Evolutionary conservation across 2,329 filamentous ascomycete genomes (phyloP).

Genomic region (Aspergillus persii): DNA sequence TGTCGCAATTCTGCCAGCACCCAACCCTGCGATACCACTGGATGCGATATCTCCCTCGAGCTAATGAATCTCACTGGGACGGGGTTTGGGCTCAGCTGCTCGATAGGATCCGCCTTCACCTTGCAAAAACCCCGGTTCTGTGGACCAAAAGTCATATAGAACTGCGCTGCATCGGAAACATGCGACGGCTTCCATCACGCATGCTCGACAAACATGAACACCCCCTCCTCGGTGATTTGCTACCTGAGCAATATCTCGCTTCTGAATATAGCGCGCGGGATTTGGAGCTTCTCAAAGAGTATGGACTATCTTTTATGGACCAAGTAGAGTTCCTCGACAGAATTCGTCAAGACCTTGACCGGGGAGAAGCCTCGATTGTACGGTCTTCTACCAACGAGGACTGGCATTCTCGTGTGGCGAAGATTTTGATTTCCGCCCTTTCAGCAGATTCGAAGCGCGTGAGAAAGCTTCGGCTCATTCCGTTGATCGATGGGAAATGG

Average conservation of each 20-base stretch:
- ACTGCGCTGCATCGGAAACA: constrained; percentile 2
- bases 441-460: too few relatives aligned
- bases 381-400: neutral
- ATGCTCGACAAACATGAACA: constrained; percentile 7
- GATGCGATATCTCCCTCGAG: constrained; percentile 47
- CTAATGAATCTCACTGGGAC: neutral
- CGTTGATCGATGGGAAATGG: too few relatives aligned
- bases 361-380: constrained; percentile 1
- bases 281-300: neutral
- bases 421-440: neutral
- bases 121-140: neutral
- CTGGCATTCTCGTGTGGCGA: constrained; percentile 11
- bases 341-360: constrained; percentile 2
- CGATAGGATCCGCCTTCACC: neutral
- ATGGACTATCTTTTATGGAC: constrained; percentile 2
- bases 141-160: constrained; percentile 5
- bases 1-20: constrained; percentile 41
- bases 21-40: constrained; percentile 42
- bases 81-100: constrained; percentile 8
- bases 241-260: constrained; percentile 5
- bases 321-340: neutral
- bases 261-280: neutral
- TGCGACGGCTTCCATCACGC: neutral
- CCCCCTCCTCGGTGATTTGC: constrained; percentile 3
- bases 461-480: too few relatives aligned